A percentile compares a stretch with the other conserved stretches of the same genome.
These are phyloP conservation scores for Plasmodium cynomolgi DNA, from an alignment of 169 alveolate genomes.

Conservation along the genomic window DNA sequence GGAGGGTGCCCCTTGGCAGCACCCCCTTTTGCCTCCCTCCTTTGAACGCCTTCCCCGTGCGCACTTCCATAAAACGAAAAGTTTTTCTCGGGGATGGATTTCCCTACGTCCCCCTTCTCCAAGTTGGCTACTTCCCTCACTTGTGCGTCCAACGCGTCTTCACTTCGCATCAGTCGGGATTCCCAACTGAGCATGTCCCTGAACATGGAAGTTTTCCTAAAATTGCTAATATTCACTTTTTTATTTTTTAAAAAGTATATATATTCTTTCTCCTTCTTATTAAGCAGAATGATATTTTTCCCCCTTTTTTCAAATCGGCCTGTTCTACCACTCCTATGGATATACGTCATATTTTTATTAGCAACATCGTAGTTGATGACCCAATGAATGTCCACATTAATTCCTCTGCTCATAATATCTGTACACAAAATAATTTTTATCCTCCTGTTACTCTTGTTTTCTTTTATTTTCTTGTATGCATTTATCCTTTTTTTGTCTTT, in stretches of 20 bases:
- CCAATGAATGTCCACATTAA: conserved; percentile 59
- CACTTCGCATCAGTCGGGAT: neutral
- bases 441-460: neutral
- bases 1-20: neutral
- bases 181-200: conserved; percentile 28
- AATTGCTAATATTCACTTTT: conserved; percentile 36
- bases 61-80: neutral
- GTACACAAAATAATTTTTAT: conserved; percentile 53
- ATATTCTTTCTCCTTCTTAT: conserved; percentile 62
- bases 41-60: neutral
- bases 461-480: conserved; percentile 40
- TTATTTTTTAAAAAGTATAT: conserved; percentile 60
- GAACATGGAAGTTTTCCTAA: conserved; percentile 41
- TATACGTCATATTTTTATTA: conserved; percentile 59
- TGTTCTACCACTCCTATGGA: conserved; percentile 72
- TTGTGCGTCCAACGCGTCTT: neutral
- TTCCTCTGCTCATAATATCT: conserved; percentile 70
- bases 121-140: neutral
- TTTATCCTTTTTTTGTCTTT: conserved; percentile 64
- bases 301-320: conserved; percentile 67
- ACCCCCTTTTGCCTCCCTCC: neutral
- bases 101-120: neutral
- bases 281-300: conserved; percentile 29
- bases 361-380: conserved; percentile 63
- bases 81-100: neutral